Evolutionary conservation across 805 yeast species (phyloP).

Genomic region (Pichia insulana): DNA sequence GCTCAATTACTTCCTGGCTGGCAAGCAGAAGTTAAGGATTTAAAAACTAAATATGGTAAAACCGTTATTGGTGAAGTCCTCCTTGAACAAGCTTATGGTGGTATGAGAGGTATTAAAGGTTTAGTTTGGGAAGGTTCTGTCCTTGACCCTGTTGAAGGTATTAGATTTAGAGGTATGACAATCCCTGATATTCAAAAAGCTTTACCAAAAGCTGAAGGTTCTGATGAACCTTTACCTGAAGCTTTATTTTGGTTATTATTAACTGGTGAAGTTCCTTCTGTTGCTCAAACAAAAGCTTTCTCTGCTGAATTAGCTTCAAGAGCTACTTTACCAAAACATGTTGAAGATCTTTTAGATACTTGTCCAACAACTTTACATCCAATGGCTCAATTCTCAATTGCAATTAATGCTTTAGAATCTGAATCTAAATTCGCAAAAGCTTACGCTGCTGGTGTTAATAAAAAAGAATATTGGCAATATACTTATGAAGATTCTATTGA

Average conservation of each 20-base stretch:
- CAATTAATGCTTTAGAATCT: constrained; percentile 70
- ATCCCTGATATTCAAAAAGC: constrained; percentile 69
- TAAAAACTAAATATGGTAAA: constrained; percentile 86
- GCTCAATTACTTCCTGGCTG: constrained; percentile 87
- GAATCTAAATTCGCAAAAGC: constrained; percentile 83
- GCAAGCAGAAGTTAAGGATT: constrained; percentile 82
- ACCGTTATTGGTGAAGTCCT: constrained; percentile 68
- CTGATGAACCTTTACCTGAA: constrained; percentile 62
- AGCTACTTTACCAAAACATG: constrained; percentile 71
- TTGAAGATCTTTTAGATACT: constrained; percentile 60
- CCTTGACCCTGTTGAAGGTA: constrained; percentile 77
- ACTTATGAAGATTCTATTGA: constrained; percentile 75
- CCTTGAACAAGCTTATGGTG: constrained; percentile 81
- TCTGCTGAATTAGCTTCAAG: constrained; percentile 74
- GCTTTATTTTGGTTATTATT: constrained; percentile 74
- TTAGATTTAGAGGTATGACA: constrained; percentile 76
- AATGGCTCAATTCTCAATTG: constrained; percentile 85
- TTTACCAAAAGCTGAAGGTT: constrained; percentile 68
- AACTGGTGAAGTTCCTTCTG: constrained; percentile 79
- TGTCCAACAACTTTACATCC: constrained; percentile 75
- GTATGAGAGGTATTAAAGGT: constrained; percentile 83
- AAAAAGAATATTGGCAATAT: constrained; percentile 78
- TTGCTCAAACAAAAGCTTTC: constrained; percentile 57
- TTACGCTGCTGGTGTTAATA: constrained; percentile 73
- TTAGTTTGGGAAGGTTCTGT: constrained; percentile 87